Evolutionary conservation across 2,329 filamentous ascomycete genomes (phyloP), one percentile per base, ranked within the genome.

Genomic region (Fusarium sulawesiense): DNA sequence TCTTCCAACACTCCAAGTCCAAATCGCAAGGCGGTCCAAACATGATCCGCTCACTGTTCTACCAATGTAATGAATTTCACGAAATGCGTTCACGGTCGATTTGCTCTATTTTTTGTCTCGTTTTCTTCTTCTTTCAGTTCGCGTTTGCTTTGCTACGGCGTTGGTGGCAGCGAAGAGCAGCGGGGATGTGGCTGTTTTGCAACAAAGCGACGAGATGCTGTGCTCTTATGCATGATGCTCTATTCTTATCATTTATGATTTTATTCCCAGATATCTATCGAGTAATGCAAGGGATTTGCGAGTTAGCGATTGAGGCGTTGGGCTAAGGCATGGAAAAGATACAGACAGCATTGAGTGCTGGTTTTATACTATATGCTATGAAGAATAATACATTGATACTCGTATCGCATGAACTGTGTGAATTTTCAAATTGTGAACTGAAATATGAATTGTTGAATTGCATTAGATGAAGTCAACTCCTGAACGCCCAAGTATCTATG

Each of bases 151-250:
- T 63, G 34, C 29, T 56, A 53, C 58, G 75, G 73, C 73, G 75
- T 78, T 76, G 68, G 69, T 69, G 71, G 72, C 30, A 70, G 61
- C 53, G 50, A 70, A 47, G 30, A 56, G 55, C 48, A 58, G 60
- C 51, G 42, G 60, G 62, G 37, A 56, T 23, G 46, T 37, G 37
- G 44, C 27, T 54, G 56, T 54, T 51, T 54, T 49, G 7, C 7
- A 16, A 32, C 30, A 32, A 32, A 30, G 29, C 30, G 30, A 34
- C 32, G 32, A 34, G 32, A 30, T 13, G 29, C 29, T 34, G 46
- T 56, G 40, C 44, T 42, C 41, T 58, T 54, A 53, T 54, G 32
- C 9, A 41, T 12, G 23, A 64, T 47, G 45, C n/a, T 51, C 32
- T 56, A 56, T 53, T 60, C 46, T 53, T 62, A 32, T 13, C 27